A percentile compares a stretch with the other conserved stretches of the same genome.
phyloP scores from a whole-genome alignment of 1,284 basidiomycete species.

The Leccinum ambiguum region DNA sequence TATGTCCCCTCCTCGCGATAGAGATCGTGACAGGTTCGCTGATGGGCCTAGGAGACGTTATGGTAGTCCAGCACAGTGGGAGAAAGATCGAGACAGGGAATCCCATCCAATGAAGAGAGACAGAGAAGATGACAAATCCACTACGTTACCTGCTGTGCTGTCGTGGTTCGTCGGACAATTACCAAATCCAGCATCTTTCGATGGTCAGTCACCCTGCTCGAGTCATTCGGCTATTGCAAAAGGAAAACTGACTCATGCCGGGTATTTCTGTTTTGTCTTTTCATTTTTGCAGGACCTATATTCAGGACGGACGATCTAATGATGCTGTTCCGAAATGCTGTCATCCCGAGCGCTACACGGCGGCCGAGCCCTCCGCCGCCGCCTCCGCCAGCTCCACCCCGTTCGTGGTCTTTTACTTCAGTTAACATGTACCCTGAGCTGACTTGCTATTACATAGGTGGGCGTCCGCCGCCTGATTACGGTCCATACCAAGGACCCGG shows the following conservation, averaged over 20 bases:
- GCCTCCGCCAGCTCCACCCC: conserved; percentile 31
- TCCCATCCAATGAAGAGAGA: conserved; percentile 40
- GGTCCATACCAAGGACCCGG: conserved; percentile 67
- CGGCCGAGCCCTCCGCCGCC: conserved; percentile 52
- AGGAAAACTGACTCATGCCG: conserved; percentile 22
- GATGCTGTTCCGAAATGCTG: conserved; percentile 73
- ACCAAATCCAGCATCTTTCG: conserved; percentile 70
- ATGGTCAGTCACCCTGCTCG: conserved; percentile 57
- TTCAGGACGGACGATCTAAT: conserved; percentile 87
- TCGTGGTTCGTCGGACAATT: conserved; percentile 82
- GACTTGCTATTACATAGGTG: conserved; percentile 34
- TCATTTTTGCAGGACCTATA: conserved; percentile 62
- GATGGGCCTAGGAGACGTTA: conserved; percentile 47
- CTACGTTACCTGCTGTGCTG: conserved; percentile 65
- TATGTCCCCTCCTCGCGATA: conserved; percentile 50
- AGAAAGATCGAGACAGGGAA: conserved; percentile 47
- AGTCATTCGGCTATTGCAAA: conserved; percentile 12
- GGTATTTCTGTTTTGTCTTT: conserved; percentile 8
- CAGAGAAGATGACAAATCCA: conserved; percentile 54
- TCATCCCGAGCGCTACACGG: conserved; percentile 60
- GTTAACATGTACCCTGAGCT: conserved; percentile 12
- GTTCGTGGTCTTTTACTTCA: conserved; percentile 16
- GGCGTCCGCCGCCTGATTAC: conserved; percentile 67
- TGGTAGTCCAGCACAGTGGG: conserved; percentile 46
- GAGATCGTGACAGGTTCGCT: conserved; percentile 47